Evolutionary conservation across 768 basidiomycete species (phyloP), one percentile per base, ranked within the genome.

Genomic region (Psilocybe sp.): DNA sequence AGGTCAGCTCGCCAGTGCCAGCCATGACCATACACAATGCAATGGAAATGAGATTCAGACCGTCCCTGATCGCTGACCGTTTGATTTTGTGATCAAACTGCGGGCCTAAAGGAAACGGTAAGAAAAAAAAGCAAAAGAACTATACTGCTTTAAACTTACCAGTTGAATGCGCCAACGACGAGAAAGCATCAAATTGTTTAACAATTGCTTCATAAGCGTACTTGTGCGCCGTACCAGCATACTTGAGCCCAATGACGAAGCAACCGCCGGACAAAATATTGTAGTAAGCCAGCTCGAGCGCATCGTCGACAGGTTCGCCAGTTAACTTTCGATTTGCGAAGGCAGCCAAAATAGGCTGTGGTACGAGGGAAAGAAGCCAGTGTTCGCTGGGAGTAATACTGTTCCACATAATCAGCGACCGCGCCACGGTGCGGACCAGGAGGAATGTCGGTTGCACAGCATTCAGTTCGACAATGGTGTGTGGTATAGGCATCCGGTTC

Each of bases 1-100:
- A 92, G 48, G 87, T 88, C 44, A 98, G 81, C 65, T 98, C 94
- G 3, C 97, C 97, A 0, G 94, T 96, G 9, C 97, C 97, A 1
- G 96, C 93, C 92, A 98, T 96, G 38, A 98, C 88, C 79, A 96
- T 88, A 61, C 89, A 85, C 31, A 97, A 70, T 1, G 94, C 77
- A 33, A 97, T 77, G 0, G 91, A 88, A 47, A 98, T 87, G 36
- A 95, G 71, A 61, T 90, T 95, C 33, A 98, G 73, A 3, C 91
- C 92, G 59, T 93, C 91, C 11, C 94, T 80, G 18, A 95, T 80
- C 3, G 92, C 87, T 5, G 88, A 85, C 2, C 94, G 84, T 60
- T 89, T 87, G 64, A 98, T 92, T 60, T 87, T 87, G 51, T 87
- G 85, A 62, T 97, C 92, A 57, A 92, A 96, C 0, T 87, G 78